phyloP scores from a whole-genome alignment of 345 rosid genomes.

The Eucalyptus pumila region DNA sequence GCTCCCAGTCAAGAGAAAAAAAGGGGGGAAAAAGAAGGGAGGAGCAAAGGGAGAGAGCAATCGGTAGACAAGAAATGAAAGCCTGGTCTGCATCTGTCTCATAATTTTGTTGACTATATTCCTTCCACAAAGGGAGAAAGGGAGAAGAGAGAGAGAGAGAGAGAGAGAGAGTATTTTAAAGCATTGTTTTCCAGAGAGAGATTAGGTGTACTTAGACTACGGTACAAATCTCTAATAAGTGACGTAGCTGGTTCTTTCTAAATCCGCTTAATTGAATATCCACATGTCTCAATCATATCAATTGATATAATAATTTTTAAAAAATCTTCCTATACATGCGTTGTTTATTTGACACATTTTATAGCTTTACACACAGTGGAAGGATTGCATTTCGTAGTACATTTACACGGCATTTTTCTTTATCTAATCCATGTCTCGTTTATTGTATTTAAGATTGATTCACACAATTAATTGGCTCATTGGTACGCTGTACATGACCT shows the following conservation, averaged over 20 bases:
- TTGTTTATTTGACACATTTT: background rate
- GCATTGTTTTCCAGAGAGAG: background rate
- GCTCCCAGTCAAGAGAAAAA: background rate
- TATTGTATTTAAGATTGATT: background rate
- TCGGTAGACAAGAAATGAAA: constrained; percentile 40
- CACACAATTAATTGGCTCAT: background rate
- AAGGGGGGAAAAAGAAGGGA: background rate
- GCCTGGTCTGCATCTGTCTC: constrained; percentile 28
- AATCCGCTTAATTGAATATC: background rate
- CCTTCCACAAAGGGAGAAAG: background rate
- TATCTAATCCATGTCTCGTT: background rate
- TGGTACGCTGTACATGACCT: background rate
- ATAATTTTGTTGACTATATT: constrained; percentile 34
- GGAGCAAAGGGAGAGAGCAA: background rate
- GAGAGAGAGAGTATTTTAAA: background rate
- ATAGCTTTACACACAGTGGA: background rate
- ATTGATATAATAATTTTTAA: background rate
- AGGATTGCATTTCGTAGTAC: constrained; percentile 9
- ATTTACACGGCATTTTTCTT: constrained; percentile 3
- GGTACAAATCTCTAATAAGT: background rate
- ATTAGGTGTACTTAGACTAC: background rate
- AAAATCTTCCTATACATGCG: background rate
- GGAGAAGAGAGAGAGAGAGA: background rate
- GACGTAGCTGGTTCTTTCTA: background rate
- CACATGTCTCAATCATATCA: background rate